Evolutionary conservation across 2,329 filamentous ascomycete species (phyloP).

Genomic region (Cercospora sojina): DNA sequence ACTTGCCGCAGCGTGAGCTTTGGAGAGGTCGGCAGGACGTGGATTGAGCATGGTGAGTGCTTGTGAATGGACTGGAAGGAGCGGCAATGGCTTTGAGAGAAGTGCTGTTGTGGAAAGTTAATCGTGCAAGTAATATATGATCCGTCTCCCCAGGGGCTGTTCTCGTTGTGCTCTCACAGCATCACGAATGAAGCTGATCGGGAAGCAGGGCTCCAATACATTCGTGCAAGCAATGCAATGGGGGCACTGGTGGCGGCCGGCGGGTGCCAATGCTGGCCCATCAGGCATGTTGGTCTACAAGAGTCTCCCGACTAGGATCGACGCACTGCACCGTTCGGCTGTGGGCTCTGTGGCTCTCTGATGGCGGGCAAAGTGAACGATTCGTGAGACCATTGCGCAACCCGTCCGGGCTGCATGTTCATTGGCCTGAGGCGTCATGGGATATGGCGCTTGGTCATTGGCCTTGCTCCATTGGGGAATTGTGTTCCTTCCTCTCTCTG

Average conservation of each 20-base stretch:
- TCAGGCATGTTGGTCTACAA: slow-evolving; percentile 29
- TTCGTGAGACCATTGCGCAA: slow-evolving; percentile 23
- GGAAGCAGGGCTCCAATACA: slow-evolving; percentile 32
- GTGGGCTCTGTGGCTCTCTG: slow-evolving; percentile 25
- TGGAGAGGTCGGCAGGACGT: slow-evolving; percentile 36
- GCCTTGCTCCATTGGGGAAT: neutral
- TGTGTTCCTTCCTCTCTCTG: slow-evolving; percentile 15
- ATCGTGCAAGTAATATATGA: slow-evolving; percentile 24
- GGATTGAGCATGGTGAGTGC: slow-evolving; percentile 28
- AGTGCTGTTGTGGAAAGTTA: slow-evolving; percentile 17
- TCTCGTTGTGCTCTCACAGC: slow-evolving; percentile 29
- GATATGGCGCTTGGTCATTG: slow-evolving; percentile 18
- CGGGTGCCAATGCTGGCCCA: slow-evolving; percentile 32
- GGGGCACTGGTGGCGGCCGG: slow-evolving; percentile 32
- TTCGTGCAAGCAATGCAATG: slow-evolving; percentile 33
- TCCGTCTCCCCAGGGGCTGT: slow-evolving; percentile 29
- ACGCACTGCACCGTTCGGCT: slow-evolving; percentile 25
- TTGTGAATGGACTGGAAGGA: slow-evolving; percentile 4
- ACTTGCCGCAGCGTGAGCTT: slow-evolving; percentile 27
- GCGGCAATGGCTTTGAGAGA: slow-evolving; percentile 13
- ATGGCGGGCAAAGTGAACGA: slow-evolving; percentile 28
- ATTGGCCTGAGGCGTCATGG: slow-evolving; percentile 29
- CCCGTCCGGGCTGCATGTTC: slow-evolving; percentile 19
- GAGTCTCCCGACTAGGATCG: slow-evolving; percentile 21
- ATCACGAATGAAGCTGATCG: slow-evolving; percentile 28